phyloP scores from a whole-genome alignment of 1,139 yeast genomes.

The Kurtzmaniella natalensis region DNA sequence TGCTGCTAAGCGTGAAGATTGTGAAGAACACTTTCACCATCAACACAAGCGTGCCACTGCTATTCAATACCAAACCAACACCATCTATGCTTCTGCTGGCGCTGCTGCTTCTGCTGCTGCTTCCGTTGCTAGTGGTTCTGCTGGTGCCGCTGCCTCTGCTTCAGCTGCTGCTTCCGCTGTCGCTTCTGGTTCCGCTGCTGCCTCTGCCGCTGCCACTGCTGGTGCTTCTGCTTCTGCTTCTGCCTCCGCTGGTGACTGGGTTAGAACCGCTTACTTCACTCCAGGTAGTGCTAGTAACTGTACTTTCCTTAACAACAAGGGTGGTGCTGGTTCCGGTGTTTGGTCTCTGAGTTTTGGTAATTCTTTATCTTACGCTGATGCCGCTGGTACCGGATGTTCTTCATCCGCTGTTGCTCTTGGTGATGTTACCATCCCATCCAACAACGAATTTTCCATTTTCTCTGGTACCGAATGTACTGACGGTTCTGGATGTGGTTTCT shows the following conservation, averaged over 20 bases:
- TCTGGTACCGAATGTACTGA: conserved; percentile 52
- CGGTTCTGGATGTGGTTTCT: conserved; percentile 58
- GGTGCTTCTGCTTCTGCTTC: conserved; percentile 27
- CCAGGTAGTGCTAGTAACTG: conserved; percentile 58
- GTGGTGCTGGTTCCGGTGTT: conserved; percentile 81
- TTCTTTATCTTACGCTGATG: conserved; percentile 78
- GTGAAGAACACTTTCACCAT: conserved; percentile 50
- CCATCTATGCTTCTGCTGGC: conserved; percentile 42
- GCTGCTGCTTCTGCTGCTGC: conserved; percentile 12
- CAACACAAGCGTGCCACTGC: conserved; percentile 59
- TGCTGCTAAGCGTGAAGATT: conserved; percentile 32
- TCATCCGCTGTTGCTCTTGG: conserved; percentile 51
- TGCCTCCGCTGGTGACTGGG: conserved; percentile 56
- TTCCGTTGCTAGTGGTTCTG: conserved; percentile 31
- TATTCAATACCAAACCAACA: conserved; percentile 67
- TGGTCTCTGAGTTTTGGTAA: conserved; percentile 85
- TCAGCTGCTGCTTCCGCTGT: conserved; percentile 22
- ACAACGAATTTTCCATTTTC: conserved; percentile 57
- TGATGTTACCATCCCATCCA: conserved; percentile 49
- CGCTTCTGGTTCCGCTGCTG: conserved; percentile 21
- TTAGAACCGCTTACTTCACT: conserved; percentile 68
- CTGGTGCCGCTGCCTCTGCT: conserved; percentile 21
- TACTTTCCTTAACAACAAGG: conserved; percentile 80
- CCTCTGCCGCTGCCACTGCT: conserved; percentile 21
- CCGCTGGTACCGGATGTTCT: conserved; percentile 74